Conservation (phyloP, 176 grass and related monocot genomes). For the Aegilops sharonensis region DNA sequence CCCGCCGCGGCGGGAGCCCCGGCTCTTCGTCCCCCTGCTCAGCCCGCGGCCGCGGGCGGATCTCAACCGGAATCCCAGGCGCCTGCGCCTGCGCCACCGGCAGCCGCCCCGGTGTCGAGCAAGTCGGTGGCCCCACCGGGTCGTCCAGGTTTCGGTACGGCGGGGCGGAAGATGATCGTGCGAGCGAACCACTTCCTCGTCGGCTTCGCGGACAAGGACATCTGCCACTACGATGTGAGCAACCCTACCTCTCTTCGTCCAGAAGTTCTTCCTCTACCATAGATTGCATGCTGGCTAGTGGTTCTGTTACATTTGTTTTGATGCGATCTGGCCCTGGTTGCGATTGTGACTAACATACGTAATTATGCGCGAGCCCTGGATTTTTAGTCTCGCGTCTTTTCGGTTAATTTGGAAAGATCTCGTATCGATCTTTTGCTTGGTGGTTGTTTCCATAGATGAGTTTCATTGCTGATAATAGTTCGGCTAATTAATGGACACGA, state of each 20-base stretch:
- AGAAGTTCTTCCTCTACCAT: not conserved
- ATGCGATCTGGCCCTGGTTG: not conserved
- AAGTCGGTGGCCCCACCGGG: slow-evolving; percentile 21
- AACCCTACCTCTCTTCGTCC: not conserved
- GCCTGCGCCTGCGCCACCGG: not conserved
- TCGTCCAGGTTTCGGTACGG: slow-evolving; percentile 39
- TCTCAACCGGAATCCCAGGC: not conserved
- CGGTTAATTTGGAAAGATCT: not conserved
- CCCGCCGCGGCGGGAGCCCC: not conserved
- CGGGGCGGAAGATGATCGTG: slow-evolving; percentile 14
- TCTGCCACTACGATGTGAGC: slow-evolving; percentile 78
- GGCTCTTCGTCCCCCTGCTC: not conserved
- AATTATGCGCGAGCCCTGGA: not conserved
- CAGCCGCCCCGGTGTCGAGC: slow-evolving; percentile 29
- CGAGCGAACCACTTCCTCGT: slow-evolving; percentile 73
- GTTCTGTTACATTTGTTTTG: not conserved
- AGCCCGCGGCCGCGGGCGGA: not conserved
- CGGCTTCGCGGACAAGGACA: slow-evolving; percentile 24
- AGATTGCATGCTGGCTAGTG: not conserved
- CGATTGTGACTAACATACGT: not conserved
- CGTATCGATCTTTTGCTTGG: not conserved
- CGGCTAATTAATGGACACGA: not conserved
- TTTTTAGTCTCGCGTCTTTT: not conserved
- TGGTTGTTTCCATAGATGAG: not conserved
- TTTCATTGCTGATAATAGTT: not conserved